Conservation (phyloP, 495 filamentous ascomycete genomes). For the Lichenothelia convexa region DNA sequence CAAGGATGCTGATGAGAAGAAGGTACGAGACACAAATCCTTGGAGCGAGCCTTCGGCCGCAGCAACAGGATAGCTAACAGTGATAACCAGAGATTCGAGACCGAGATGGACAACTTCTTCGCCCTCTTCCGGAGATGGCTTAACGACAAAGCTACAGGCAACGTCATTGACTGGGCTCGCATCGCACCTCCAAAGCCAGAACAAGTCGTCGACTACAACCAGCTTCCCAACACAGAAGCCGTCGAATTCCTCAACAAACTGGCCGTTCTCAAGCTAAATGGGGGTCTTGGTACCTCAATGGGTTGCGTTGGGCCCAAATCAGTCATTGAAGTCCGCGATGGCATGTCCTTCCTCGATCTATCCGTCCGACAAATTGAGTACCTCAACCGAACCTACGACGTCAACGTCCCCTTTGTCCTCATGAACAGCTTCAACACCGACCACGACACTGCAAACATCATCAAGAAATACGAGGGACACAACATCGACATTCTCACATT, state of each 20-base stretch:
- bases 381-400: slow-evolving; percentile 91
- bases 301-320: slow-evolving; percentile 98
- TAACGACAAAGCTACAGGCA: slow-evolving; percentile 97
- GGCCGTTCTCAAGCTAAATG: slow-evolving; percentile 96
- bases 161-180: slow-evolving; percentile 78
- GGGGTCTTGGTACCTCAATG: slow-evolving; percentile 98
- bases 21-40: too few relatives aligned
- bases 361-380: slow-evolving; percentile 98
- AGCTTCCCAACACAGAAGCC: slow-evolving; percentile 67
- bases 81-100: slow-evolving; percentile 66
- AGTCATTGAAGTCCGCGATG: slow-evolving; percentile 98
- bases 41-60: too few relatives aligned
- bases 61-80: slow-evolving; percentile 9
- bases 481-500: slow-evolving; percentile 99
- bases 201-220: slow-evolving; percentile 86
- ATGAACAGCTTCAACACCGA: slow-evolving; percentile 99
- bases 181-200: slow-evolving; percentile 80
- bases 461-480: slow-evolving; percentile 99
- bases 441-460: slow-evolving; percentile 93
- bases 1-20: slow-evolving; percentile 63
- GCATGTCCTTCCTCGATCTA: slow-evolving; percentile 99
- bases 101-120: slow-evolving; percentile 99
- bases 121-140: slow-evolving; percentile 93
- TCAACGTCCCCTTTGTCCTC: slow-evolving; percentile 95
- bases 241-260: slow-evolving; percentile 93